Evolutionary conservation across 2,329 filamentous ascomycete species (phyloP), one percentile per base, ranked within the genome.

Genomic region (Fusarium sp.): DNA sequence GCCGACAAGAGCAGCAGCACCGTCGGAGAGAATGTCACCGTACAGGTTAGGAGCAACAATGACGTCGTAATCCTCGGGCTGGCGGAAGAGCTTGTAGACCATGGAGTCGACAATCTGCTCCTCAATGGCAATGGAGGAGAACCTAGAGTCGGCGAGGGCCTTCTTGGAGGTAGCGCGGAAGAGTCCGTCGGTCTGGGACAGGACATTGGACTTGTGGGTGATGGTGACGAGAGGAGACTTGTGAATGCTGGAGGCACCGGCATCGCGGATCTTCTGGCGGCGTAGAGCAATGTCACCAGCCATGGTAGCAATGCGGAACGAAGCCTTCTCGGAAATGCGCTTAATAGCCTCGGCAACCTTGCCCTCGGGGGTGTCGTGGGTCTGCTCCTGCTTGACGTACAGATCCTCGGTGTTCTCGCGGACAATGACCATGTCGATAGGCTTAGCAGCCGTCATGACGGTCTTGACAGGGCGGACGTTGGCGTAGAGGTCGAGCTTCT

Each of bases 51-150:
- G 96, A 11, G 95, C 96, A 45, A 99, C 96, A 73, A 99, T 97
- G 71, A 98, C 95, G 79, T 99, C 96, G 88, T 98, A 99, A 76
- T 91, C 91, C 76, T 91, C 87, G 41, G 96, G 96, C 81, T 98
- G 93, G 66, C 95, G 93, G 89, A 98, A 98, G 58, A 99, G 91
- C 85, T 98, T 98, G 88, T 98, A 98, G 59, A 98, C 94, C 96
- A 99, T 99, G 65, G 91, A 95, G 82, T 99, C 96, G 67, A 99
- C 95, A 73, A 99, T 99, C 84, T 99, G 96, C 85, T 98, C 96
- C 81, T 98, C 96, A 54, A 97, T 85, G 40, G 82, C 81, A 53
- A 97, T 83, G 49, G 80, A 80, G 63, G 72, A 80, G 83, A 92
- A 97, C 70, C 83, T 85, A 14, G 86, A 72, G 50, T 85, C 84